These are phyloP conservation scores for Tephrocybe rancida DNA, from an alignment of 768 basidiomycete genomes.

Conservation along the genomic window DNA sequence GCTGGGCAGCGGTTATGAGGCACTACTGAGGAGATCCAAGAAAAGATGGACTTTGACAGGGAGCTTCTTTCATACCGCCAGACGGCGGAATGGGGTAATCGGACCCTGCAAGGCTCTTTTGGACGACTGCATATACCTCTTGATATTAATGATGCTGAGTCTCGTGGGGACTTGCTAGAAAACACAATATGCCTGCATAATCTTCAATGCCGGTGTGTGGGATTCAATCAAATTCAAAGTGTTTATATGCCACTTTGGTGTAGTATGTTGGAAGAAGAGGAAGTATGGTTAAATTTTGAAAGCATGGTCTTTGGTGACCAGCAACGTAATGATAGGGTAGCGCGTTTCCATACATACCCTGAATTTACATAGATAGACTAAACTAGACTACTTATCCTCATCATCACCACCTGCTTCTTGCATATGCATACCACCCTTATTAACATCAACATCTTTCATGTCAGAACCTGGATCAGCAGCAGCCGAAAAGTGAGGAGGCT, in stretches of 20 bases:
- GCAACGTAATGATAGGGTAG: constrained; percentile 30
- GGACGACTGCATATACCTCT: constrained; percentile 40
- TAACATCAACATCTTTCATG: too few species aligned
- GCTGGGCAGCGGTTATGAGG: constrained; percentile 21
- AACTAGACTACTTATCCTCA: too few species aligned
- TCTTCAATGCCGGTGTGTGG: constrained; percentile 32
- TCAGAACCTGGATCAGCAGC: too few species aligned
- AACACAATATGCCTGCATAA: constrained; percentile 35
- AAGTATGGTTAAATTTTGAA: constrained; percentile 35
- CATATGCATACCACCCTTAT: not conserved
- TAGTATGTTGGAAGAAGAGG: constrained; percentile 25
- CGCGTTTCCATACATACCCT: constrained; percentile 31
- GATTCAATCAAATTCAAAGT: constrained; percentile 42
- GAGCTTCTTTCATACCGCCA: constrained; percentile 43
- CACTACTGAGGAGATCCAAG: constrained; percentile 19
- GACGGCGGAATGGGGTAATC: constrained; percentile 50
- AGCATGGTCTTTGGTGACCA: constrained; percentile 40
- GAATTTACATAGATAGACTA: constrained; percentile 15
- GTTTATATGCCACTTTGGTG: constrained; percentile 43
- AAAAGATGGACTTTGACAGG: constrained; percentile 28
- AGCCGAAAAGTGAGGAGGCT: too few species aligned
- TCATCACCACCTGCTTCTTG: too few species aligned
- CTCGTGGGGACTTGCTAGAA: constrained; percentile 33
- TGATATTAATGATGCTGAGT: constrained; percentile 25
- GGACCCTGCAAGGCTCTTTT: constrained; percentile 41